These are phyloP conservation scores for Paracoccidioides lutzii DNA, from an alignment of 2,329 filamentous ascomycete species.

Conservation along the genomic window DNA sequence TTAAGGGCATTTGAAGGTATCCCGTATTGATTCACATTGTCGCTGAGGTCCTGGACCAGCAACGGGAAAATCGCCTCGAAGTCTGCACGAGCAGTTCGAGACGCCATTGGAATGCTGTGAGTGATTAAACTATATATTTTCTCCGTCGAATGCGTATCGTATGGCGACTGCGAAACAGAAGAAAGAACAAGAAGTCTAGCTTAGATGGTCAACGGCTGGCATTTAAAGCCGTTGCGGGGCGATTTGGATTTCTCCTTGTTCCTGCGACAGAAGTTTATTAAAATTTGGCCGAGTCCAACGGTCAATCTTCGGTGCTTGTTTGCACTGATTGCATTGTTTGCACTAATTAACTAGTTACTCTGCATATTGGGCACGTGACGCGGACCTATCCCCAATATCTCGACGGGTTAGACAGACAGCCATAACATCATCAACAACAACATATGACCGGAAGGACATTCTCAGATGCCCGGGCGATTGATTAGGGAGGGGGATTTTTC, in stretches of 20 bases:
- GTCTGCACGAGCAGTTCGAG: conserved; percentile 55
- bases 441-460: not conserved
- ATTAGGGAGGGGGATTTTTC: not conserved
- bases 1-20: conserved; percentile 66
- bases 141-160: not conserved
- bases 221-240: not conserved
- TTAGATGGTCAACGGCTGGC: conserved; percentile 4
- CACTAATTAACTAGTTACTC: not conserved
- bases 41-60: conserved; percentile 68
- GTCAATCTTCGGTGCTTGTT: conserved; percentile 13
- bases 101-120: conserved; percentile 41
- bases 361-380: not conserved
- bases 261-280: not conserved
- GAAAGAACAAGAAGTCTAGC: not conserved
- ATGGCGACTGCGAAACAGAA: not conserved
- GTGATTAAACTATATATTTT: not conserved
- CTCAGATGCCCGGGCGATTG: not conserved
- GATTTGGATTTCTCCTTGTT: conserved; percentile 4
- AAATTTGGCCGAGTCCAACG: not conserved
- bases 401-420: not conserved
- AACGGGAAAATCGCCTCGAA: conserved; percentile 86
- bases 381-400: not conserved
- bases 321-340: conserved; percentile 18
- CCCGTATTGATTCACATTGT: conserved; percentile 68
- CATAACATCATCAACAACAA: not conserved